A percentile compares a stretch with the other conserved stretches of the same genome.
phyloP scores from a whole-genome alignment of 2,329 filamentous ascomycete species.

The Sarocladium oryzae region DNA sequence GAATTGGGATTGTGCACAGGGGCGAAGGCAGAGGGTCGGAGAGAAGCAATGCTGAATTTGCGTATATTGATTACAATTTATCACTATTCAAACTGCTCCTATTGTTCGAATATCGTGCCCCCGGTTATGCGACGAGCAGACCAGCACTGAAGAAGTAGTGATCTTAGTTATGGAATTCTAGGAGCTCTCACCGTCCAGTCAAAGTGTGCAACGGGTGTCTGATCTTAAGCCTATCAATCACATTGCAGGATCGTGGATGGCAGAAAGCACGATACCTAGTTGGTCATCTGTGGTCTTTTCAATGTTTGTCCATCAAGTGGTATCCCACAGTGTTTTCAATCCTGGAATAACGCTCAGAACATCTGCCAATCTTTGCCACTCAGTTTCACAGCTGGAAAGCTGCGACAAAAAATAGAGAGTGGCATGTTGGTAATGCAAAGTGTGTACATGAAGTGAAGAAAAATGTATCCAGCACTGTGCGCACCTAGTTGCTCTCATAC shows the following conservation, averaged over 20 bases:
- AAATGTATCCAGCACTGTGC: background rate
- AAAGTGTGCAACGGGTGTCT: too few relatives aligned
- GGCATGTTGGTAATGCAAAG: background rate
- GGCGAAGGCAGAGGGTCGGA: background rate
- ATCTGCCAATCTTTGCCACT: background rate
- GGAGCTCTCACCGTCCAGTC: too few relatives aligned
- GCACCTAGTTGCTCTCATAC: conserved; percentile 22
- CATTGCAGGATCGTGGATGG: too few relatives aligned
- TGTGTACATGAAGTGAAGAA: conserved; percentile 2
- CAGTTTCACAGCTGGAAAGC: background rate
- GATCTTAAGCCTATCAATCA: too few relatives aligned
- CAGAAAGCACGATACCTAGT: too few relatives aligned
- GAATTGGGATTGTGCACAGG: background rate
- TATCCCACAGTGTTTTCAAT: background rate
- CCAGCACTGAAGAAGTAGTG: too few relatives aligned
- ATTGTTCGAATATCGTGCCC: too few relatives aligned
- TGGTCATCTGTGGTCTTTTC: too few relatives aligned
- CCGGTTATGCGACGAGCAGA: too few relatives aligned
- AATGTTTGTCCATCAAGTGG: too few relatives aligned
- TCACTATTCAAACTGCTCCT: too few relatives aligned
- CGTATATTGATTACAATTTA: background rate
- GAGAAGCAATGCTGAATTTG: background rate
- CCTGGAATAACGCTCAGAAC: background rate
- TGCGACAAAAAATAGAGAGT: background rate
- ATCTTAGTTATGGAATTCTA: too few relatives aligned